Conservation (phyloP, 2,329 filamentous ascomycete genomes). For the Davidsoniella australis region DNA sequence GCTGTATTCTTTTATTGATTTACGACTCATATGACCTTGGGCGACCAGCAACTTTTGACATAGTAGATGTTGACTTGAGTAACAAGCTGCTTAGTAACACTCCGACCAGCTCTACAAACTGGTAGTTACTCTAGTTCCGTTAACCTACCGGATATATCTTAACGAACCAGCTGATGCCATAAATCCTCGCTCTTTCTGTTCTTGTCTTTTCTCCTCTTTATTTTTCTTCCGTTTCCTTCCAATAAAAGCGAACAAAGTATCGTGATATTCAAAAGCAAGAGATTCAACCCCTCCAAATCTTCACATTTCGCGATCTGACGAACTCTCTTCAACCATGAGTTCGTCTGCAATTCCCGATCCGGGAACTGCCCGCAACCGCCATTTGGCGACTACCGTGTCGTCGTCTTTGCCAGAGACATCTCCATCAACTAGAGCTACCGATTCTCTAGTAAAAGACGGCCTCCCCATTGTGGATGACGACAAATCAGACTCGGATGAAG, state of each 20-base stretch:
- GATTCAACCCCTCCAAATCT: not conserved
- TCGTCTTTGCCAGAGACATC: not conserved
- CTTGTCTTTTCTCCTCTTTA: not conserved
- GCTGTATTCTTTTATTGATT: too few relatives aligned
- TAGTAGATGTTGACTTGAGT: too few relatives aligned
- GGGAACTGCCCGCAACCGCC: slow-evolving; percentile 8
- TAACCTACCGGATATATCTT: too few relatives aligned
- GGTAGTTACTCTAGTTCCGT: too few relatives aligned
- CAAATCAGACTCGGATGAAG: not conserved
- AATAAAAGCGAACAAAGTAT: not conserved
- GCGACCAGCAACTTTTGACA: too few relatives aligned
- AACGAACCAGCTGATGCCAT: too few relatives aligned
- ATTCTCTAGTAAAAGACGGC: not conserved
- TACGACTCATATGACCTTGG: too few relatives aligned
- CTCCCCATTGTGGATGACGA: not conserved
- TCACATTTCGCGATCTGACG: not conserved
- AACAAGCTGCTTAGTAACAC: too few relatives aligned
- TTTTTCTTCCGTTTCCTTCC: not conserved
- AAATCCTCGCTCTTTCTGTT: not conserved
- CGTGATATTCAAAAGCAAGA: not conserved
- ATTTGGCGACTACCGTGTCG: not conserved
- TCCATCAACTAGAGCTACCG: slow-evolving; percentile 8
- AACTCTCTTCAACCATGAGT: slow-evolving; percentile 10
- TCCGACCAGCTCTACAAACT: too few relatives aligned
- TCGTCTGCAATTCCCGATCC: slow-evolving; percentile 8